A percentile compares a stretch with the other conserved stretches of the same genome.
phyloP scores from a whole-genome alignment of 192 early-diverging fungal genomes.

The Rhizophlyctis rosea region DNA sequence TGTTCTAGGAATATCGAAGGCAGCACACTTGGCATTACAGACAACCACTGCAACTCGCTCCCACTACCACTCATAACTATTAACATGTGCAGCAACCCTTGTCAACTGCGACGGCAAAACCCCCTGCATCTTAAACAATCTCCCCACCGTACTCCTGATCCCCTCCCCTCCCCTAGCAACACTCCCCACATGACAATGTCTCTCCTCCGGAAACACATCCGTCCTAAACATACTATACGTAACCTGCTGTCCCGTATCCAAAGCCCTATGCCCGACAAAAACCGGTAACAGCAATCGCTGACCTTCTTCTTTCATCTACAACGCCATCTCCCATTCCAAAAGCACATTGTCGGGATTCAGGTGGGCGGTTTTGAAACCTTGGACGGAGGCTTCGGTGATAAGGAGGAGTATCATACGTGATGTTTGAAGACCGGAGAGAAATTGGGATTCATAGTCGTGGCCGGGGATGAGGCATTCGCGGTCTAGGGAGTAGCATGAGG shows the following conservation, averaged over 20 bases:
- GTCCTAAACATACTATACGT: background rate
- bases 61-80: background rate
- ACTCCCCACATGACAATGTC: background rate
- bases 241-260: background rate
- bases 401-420: background rate
- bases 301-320: background rate
- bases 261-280: background rate
- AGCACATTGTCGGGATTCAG: background rate
- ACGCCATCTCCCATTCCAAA: background rate
- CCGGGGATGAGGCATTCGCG: background rate
- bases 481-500: background rate
- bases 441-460: background rate
- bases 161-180: background rate
- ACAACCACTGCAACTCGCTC: no score
- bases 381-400: background rate
- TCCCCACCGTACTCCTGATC: background rate
- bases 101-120: background rate
- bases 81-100: background rate
- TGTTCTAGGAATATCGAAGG: no score
- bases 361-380: conserved; percentile 1
- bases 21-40: no score
- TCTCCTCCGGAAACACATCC: background rate
- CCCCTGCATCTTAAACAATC: background rate
- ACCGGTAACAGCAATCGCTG: background rate
- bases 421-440: background rate